Base-by-base conservation (phyloP, 1,284 basidiomycete species). In the Ustilago sp. region DNA sequence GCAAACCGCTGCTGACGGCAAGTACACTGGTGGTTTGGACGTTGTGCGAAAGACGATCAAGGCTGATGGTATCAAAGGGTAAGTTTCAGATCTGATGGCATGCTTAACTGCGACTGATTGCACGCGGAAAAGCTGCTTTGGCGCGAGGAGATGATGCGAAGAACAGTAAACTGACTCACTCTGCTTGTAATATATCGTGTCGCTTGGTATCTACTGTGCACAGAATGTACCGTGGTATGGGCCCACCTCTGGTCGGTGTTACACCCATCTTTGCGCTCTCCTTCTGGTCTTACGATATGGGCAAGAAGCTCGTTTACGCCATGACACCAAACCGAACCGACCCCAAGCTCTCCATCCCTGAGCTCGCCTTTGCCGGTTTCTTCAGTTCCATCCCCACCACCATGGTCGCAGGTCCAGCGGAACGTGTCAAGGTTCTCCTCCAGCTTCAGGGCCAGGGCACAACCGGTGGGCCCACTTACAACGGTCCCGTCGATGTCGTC, bases 201-300 rank as follows among this genome's bases (percentile, higher is more conserved):
- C 23, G 6, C 23, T n/a, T 32, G 9, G 19, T 32, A 12, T 38
- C 45, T 13, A 56, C 12, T 43, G 60, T 4, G 23, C 4, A 35
- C 80, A 96, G 94, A 39, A 87, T 99, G 87, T 99, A 98, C 87
- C 93, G 96, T 79, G 96, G 96, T 43, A 95, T 99, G 88, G 93
- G 96, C 3, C 96, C 97, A 32, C 97, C 97, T 58, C 88, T 99
- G 74, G 88, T 98, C 41, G 97, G 97, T 61, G 95, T 99, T 36
- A 98, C 97, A 2, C 97, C 97, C 55, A 99, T 99, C 86, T 99
- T 99, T 85, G 97, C 97, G 13, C 89, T 99, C 52, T 98, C 95
- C 4, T 99, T 99, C 89, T 98, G 95, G 95, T 94, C 94, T 19
- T 99, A 98, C 87, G 95, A 98, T 85, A 89, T 92, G 72, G 95